Evolutionary conservation across 1,284 basidiomycete species (phyloP), one percentile per base, ranked within the genome.

Genomic region (Lignosus rhinocerotis): DNA sequence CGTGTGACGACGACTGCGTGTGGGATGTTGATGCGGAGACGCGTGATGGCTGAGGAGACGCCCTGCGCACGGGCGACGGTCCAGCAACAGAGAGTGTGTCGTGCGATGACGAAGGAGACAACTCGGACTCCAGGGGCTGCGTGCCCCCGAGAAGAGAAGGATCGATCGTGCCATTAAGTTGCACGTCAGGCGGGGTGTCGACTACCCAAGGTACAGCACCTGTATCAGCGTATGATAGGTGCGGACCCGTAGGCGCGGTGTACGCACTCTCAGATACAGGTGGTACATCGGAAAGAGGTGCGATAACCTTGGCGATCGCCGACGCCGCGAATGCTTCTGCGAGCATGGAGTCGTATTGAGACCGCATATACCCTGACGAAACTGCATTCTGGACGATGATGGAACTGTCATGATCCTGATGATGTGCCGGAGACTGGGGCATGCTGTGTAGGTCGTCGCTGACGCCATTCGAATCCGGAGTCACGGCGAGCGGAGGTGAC

Each of bases 111-210:
- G 54, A 43, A 14, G 33, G 42, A 30, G 42, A 25, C 6, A 19
- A 19, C 2, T 14, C 48, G 0, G 33, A n/a, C 47, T 47, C 51
- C 0, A 41, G 53, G 5, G 21, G 48, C 10, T 17, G 41, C 33
- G 21, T 31, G 4, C 25, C 64, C 2, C 61, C 63, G 34, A 70
- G 66, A 0, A 69, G 56, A 6, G 69, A 65, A 0, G 68, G 69
- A 50, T 70, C 64, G 50, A 70, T 70, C 32, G 68, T 70, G 16
- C 63, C 66, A 33, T 54, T 49, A 30, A n/a, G 6, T 17, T 43
- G 54, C 44, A 44, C 44, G 36, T 39, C 36, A 12, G 12, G 17
- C 36, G 21, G 34, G 4, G 21, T 38, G 21, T 14, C 49, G 33
- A 19, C 19, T 21, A 41, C 30, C 49, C 49, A 34, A 2, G 36